Base-by-base conservation (phyloP, 2,329 filamentous ascomycete genomes). In the Colletotrichum salicis region DNA sequence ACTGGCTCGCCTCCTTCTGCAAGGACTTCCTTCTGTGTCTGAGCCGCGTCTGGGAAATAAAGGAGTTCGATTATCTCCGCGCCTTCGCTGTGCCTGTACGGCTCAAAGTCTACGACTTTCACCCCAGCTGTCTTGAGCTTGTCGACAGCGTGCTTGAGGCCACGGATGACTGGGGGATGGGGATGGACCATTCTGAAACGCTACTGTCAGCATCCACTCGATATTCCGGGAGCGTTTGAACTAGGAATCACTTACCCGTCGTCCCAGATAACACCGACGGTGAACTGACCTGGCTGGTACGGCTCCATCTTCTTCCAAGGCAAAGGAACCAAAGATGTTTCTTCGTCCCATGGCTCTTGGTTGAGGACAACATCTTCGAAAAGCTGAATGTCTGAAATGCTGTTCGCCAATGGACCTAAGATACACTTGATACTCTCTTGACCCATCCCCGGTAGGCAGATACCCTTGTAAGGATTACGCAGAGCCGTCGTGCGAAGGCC, bases 321-420 rank as follows among this genome's bases (percentile, higher is more conserved):
- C 3, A 85, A 59, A 5, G 83, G 82, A 1, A 81, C 76, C 8
- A 84, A 71, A 0, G 79, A 79, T 0, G 82, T 83, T 59, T 86
- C 84, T 2, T 77, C 72, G 5, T 82, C 78, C 84, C 84, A 86
- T 0, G 83, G 83, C 66, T 83, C 76, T 41, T 82, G 78, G 5
- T 81, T 79, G 35, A 82, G 73, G 1, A 85, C 75, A 1, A 75
- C 78, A n/a, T 76, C 78, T 45, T 82, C 82, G 57, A 85, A 84
- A 0, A 82, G 70, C 4, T 80, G 77, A 1, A 84, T 68, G 69
- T 82, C 81, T 13, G 78, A 76, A 2, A 81, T 79, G 45, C 4
- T 80, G 76, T 13, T 70, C 3, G 73, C 74, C 37, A 77, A 57
- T 0, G 76, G 76, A 0, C 69, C 73, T 12, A 73, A 35, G 3